Percentiles rank a stretch among this genome's conserved stretches.
Conservation (phyloP, 345 rosid genomes). For the Brassica carinata region DNA sequence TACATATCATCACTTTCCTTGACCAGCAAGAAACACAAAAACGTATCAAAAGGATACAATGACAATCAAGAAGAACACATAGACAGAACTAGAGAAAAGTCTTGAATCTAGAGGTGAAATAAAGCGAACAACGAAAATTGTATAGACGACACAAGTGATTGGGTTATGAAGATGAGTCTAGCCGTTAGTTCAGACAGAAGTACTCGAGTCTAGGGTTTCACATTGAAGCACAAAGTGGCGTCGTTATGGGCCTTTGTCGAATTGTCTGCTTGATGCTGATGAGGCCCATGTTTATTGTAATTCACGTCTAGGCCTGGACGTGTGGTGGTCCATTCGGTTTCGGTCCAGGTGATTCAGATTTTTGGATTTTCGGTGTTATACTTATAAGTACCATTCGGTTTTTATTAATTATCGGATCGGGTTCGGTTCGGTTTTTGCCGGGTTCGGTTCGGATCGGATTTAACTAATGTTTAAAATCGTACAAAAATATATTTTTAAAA, state of each 20-base stretch:
- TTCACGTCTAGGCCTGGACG: neutral
- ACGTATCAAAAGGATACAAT: neutral
- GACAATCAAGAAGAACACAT: neutral
- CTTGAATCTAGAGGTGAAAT: neutral
- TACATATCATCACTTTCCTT: conserved; percentile 55
- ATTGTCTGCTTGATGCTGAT: neutral
- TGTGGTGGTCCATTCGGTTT: too few species aligned
- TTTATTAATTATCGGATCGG: too few species aligned
- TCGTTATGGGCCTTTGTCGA: neutral
- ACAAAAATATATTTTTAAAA: too few species aligned
- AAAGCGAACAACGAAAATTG: neutral
- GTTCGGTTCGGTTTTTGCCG: too few species aligned
- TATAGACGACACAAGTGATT: neutral
- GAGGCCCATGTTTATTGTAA: neutral
- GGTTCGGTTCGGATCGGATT: too few species aligned
- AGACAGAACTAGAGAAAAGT: neutral
- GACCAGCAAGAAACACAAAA: neutral
- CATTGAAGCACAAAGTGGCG: neutral
- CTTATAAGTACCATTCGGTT: too few species aligned
- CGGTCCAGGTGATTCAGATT: too few species aligned
- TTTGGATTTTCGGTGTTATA: too few species aligned
- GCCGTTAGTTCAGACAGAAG: neutral
- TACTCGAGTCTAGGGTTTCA: conserved; percentile 5
- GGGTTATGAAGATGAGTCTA: neutral
- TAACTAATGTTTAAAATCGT: too few species aligned